These are phyloP conservation scores for Candida vaughaniae DNA, from an alignment of 805 yeast species.

Conservation along the genomic window DNA sequence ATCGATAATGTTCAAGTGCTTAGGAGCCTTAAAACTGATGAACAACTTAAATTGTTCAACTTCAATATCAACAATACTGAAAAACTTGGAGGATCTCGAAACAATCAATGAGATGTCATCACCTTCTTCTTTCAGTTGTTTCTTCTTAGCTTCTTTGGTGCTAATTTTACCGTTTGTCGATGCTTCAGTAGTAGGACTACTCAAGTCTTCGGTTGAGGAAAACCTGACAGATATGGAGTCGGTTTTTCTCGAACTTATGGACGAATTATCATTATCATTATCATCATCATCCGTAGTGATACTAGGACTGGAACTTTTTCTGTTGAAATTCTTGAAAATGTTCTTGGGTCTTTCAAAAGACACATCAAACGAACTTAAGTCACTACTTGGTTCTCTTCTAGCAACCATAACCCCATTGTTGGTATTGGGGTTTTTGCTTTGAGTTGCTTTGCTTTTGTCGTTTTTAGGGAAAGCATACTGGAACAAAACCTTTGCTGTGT, in stretches of 20 bases:
- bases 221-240: conserved; percentile 12
- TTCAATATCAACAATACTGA: conserved; percentile 37
- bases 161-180: conserved; percentile 1
- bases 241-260: conserved; percentile 6
- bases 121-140: conserved; percentile 13
- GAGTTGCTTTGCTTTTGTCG: conserved; percentile 11
- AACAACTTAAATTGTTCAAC: conserved; percentile 42
- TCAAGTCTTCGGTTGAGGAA: conserved; percentile 13
- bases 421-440: neutral
- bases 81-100: conserved; percentile 41
- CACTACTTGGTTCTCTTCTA: conserved; percentile 7
- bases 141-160: conserved; percentile 4
- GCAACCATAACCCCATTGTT: neutral
- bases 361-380: conserved; percentile 9
- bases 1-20: conserved; percentile 66
- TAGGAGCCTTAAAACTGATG: conserved; percentile 76
- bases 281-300: conserved; percentile 5
- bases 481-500: conserved; percentile 60
- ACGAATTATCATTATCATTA: conserved; percentile 9
- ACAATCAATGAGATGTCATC: conserved; percentile 43
- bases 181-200: conserved; percentile 5
- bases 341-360: conserved; percentile 12
- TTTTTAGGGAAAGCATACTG: conserved; percentile 69
- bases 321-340: conserved; percentile 11
- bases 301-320: conserved; percentile 2